Evolutionary conservation across 306 rosid species (phyloP).

Genomic region (Lablab purpureus): DNA sequence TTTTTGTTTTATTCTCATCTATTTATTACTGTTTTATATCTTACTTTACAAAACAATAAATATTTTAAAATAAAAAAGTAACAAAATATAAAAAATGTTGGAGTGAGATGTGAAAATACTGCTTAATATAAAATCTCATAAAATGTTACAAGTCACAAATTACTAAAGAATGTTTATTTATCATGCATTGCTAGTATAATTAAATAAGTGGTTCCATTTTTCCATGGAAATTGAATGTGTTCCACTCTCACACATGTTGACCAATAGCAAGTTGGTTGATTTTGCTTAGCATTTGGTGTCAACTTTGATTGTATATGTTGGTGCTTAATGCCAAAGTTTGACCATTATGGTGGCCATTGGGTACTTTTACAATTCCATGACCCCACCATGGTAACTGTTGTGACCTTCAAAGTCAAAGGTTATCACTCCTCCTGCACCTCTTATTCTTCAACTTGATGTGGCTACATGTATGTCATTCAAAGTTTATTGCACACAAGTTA

Average conservation of each 20-base stretch:
- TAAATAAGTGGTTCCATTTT: background rate
- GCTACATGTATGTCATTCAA: background rate
- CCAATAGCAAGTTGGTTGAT: background rate
- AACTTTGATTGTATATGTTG: background rate
- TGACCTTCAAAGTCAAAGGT: slow-evolving; percentile 29
- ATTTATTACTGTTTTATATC: too few species aligned
- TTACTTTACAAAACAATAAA: too few species aligned
- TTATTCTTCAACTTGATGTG: background rate
- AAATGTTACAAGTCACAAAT: background rate
- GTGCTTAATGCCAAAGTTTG: background rate
- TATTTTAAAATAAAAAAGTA: too few species aligned
- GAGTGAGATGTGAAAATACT: too few species aligned
- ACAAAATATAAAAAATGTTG: too few species aligned
- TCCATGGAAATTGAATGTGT: background rate
- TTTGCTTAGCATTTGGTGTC: background rate
- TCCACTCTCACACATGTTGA: background rate
- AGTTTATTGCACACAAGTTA: slow-evolving; percentile 31
- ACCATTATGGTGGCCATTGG: background rate
- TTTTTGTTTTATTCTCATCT: too few species aligned
- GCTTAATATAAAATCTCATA: too few species aligned
- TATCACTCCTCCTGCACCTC: background rate
- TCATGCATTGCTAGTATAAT: too few species aligned
- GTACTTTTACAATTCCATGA: background rate
- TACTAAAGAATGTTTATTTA: too few species aligned
- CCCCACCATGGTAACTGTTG: background rate